These are phyloP conservation scores for Alternaria dauci DNA, from an alignment of 2,329 filamentous ascomycete genomes.

Conservation along the genomic window DNA sequence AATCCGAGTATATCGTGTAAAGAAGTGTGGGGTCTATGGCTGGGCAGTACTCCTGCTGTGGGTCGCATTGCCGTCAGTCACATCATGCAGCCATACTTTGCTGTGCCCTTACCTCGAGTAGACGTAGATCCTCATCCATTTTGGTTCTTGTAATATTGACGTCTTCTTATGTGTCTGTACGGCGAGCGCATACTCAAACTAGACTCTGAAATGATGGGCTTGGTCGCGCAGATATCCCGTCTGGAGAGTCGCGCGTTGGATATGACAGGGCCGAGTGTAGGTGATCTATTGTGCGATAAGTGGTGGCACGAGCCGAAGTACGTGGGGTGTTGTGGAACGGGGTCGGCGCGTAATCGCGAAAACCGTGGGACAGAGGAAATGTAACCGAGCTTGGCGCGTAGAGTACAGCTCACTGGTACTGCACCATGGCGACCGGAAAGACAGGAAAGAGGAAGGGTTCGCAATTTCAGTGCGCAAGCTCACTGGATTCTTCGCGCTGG, in stretches of 20 bases:
- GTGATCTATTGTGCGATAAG: slow-evolving; percentile 1
- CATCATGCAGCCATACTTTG: slow-evolving; percentile 11
- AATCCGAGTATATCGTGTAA: slow-evolving; percentile 77
- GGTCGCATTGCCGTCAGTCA: slow-evolving; percentile 20
- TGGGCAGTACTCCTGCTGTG: slow-evolving; percentile 74
- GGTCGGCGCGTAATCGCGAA: slow-evolving; percentile 12
- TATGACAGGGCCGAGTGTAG: background rate
- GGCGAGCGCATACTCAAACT: slow-evolving; percentile 40
- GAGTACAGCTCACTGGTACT: background rate
- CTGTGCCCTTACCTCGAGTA: slow-evolving; percentile 39
- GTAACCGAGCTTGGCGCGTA: slow-evolving; percentile 23
- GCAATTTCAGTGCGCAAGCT: background rate
- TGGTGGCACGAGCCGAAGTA: slow-evolving; percentile 3
- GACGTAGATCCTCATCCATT: slow-evolving; percentile 48
- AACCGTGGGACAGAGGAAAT: slow-evolving; percentile 3
- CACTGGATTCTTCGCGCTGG: slow-evolving; percentile 3
- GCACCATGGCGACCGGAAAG: background rate
- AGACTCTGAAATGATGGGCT: background rate
- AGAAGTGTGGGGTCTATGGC: slow-evolving; percentile 81
- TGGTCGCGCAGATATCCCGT: background rate
- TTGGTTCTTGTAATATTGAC: slow-evolving; percentile 38
- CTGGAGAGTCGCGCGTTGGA: background rate
- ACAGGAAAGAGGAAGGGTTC: background rate
- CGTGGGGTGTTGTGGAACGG: slow-evolving; percentile 13
- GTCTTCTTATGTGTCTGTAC: slow-evolving; percentile 26